Percentiles rank a stretch among this genome's conserved stretches.
Evolutionary conservation across 352 stramenopile species (phyloP).

Genomic region (Pythium myriotylum): DNA sequence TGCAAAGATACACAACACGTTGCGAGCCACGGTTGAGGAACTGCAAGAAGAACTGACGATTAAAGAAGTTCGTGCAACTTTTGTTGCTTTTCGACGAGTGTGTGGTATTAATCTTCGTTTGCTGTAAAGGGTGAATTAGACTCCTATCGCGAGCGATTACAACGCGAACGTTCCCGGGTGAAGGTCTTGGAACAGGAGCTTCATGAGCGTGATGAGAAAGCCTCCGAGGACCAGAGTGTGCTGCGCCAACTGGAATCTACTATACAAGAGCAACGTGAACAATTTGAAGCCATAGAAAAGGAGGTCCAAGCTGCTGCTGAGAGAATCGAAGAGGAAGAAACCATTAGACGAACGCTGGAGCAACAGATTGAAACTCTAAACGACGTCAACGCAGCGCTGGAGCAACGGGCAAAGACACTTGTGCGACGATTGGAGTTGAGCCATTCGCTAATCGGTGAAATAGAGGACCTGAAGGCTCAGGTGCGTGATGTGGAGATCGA

Average conservation of each 20-base stretch:
- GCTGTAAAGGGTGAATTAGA: constrained; percentile 41
- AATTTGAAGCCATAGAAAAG: constrained; percentile 53
- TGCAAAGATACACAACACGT: constrained; percentile 69
- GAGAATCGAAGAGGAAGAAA: constrained; percentile 53
- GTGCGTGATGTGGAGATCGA: constrained; percentile 64
- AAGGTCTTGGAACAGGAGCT: constrained; percentile 64
- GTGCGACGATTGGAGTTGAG: constrained; percentile 65
- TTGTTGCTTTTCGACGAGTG: not conserved
- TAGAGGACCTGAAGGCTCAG: constrained; percentile 66
- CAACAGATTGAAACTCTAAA: constrained; percentile 72
- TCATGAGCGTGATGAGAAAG: constrained; percentile 40
- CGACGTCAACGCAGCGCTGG: constrained; percentile 72
- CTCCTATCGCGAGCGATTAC: constrained; percentile 47
- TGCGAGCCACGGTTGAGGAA: constrained; percentile 75
- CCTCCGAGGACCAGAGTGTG: constrained; percentile 34
- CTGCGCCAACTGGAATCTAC: constrained; percentile 54
- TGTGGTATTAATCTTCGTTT: not conserved
- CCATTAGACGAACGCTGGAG: constrained; percentile 56
- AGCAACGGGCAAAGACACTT: constrained; percentile 70
- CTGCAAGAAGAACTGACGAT: constrained; percentile 74
- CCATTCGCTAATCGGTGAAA: constrained; percentile 45
- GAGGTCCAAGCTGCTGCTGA: constrained; percentile 56
- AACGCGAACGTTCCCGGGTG: constrained; percentile 52
- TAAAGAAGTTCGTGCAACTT: constrained; percentile 45
- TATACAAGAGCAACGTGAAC: constrained; percentile 56